Conservation (phyloP, 768 basidiomycete species). For the Paxillus ammoniavirescens region DNA sequence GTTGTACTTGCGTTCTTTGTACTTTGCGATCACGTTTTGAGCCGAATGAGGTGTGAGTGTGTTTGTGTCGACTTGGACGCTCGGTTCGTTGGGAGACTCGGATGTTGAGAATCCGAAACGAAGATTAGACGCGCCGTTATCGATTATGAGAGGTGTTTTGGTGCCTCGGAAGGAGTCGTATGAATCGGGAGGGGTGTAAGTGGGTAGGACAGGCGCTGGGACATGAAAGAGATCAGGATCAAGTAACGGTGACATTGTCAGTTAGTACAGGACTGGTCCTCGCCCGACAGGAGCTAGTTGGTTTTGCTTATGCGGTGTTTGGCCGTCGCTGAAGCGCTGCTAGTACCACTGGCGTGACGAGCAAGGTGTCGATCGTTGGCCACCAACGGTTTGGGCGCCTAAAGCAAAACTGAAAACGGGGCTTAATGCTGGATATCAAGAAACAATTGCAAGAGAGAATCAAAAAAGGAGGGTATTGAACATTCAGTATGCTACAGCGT, state of each 20-base stretch:
- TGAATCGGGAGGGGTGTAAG: slow-evolving; percentile 37
- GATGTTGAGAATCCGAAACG: slow-evolving; percentile 82
- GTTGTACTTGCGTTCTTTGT: slow-evolving; percentile 86
- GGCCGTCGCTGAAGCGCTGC: no score
- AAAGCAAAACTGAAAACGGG: no score
- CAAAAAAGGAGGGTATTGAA: no score
- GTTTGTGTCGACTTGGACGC: background rate
- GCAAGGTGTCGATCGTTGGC: no score
- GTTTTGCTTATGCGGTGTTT: no score
- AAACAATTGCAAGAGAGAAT: no score
- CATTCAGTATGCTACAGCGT: no score
- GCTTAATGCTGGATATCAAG: no score
- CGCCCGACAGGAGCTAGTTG: no score
- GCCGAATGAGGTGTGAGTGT: slow-evolving; percentile 49
- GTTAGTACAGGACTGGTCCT: background rate
- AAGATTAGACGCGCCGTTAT: slow-evolving; percentile 83
- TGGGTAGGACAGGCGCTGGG: slow-evolving; percentile 30
- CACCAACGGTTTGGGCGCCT: no score
- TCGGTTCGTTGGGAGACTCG: slow-evolving; percentile 2
- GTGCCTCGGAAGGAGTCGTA: slow-evolving; percentile 52
- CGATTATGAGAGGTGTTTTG: slow-evolving; percentile 73
- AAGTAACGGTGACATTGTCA: no score
- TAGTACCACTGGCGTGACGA: no score
- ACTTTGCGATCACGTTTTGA: slow-evolving; percentile 77
- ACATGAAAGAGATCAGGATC: slow-evolving; percentile 13